Conservation (phyloP, 2,329 filamentous ascomycete genomes). For the Akanthomyces uredinophilus region DNA sequence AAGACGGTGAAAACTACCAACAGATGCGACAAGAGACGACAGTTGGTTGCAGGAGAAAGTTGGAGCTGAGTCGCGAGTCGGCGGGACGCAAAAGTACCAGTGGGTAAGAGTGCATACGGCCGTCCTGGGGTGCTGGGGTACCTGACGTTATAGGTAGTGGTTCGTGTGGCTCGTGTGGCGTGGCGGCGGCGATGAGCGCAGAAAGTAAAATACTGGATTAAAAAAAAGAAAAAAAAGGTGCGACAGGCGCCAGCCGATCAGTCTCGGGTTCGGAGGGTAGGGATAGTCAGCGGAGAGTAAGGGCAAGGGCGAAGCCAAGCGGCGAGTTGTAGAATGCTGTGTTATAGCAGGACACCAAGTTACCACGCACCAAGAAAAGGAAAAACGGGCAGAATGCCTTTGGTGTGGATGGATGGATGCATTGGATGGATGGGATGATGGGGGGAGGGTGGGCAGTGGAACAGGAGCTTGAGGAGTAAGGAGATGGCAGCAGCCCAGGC, state of each 20-base stretch:
- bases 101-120: neutral
- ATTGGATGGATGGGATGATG: neutral
- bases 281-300: neutral
- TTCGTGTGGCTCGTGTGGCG: constrained; percentile 9
- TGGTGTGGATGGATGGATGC: neutral
- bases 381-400: neutral
- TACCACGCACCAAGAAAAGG: neutral
- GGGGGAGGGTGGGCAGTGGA: neutral
- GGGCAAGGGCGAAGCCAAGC: neutral
- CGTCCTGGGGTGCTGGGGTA: neutral
- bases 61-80: constrained; percentile 13
- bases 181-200: constrained; percentile 1
- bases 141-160: neutral
- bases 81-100: constrained; percentile 13
- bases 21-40: neutral
- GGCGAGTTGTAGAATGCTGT: neutral
- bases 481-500: too few relatives aligned
- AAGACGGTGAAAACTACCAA: neutral
- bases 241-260: constrained; percentile 11
- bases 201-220: neutral
- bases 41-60: constrained; percentile 9
- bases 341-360: neutral
- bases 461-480: too few relatives aligned
- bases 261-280: neutral
- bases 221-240: constrained; percentile 2